Evolutionary conservation across 768 basidiomycete genomes (phyloP).

Genomic region (Galerina marginata): DNA sequence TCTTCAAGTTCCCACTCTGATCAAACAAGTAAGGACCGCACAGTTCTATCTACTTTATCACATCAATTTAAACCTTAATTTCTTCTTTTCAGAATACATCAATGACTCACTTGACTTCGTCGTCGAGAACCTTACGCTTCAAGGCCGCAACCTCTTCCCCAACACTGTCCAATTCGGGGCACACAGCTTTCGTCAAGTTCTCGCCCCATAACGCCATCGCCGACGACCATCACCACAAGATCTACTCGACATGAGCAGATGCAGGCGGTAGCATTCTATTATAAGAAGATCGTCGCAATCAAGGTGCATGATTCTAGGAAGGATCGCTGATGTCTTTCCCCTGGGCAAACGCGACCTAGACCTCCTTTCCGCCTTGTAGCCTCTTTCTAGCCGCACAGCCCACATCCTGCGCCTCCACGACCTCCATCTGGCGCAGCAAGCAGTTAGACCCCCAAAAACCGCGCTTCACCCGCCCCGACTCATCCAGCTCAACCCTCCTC

Average conservation of each 20-base stretch:
- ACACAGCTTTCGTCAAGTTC: constrained; percentile 81
- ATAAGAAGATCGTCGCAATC: constrained; percentile 80
- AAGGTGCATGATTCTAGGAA: constrained; percentile 73
- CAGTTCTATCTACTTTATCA: background rate
- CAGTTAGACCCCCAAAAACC: too few species aligned
- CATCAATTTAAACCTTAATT: background rate
- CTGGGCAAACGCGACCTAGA: too few species aligned
- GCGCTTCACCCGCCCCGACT: too few species aligned
- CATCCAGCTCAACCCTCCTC: too few species aligned
- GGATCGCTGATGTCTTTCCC: constrained; percentile 81
- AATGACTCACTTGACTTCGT: constrained; percentile 87
- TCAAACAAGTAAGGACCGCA: constrained; percentile 63
- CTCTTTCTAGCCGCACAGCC: too few species aligned
- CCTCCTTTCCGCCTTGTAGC: too few species aligned
- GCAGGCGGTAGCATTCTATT: constrained; percentile 92
- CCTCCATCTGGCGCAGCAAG: too few species aligned
- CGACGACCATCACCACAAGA: constrained; percentile 68
- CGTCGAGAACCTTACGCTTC: constrained; percentile 62
- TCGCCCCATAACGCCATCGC: constrained; percentile 67
- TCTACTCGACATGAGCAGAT: constrained; percentile 80
- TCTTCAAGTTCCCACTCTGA: constrained; percentile 62
- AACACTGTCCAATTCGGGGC: constrained; percentile 75
- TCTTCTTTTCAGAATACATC: constrained; percentile 72
- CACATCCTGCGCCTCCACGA: too few species aligned
- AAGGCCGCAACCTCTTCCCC: constrained; percentile 59